phyloP scores from a whole-genome alignment of 192 early-diverging fungal genomes.

The Backusella liffmaniae region DNA sequence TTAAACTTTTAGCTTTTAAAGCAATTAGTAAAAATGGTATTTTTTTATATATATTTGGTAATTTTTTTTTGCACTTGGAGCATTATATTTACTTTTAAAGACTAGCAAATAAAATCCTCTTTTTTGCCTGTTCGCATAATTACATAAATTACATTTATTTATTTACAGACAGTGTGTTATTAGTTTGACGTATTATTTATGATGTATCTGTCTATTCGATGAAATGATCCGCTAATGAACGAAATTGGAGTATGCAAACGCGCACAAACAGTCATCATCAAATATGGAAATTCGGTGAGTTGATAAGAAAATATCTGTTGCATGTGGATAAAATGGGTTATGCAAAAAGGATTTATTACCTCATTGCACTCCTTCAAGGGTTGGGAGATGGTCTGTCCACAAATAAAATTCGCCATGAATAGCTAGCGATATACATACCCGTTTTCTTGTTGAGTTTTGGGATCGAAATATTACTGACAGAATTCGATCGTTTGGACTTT shows the following conservation, averaged over 20 bases:
- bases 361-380: slow-evolving; percentile 4
- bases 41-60: neutral
- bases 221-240: neutral
- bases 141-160: neutral
- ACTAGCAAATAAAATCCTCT: neutral
- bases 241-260: neutral
- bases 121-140: neutral
- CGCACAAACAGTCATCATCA: slow-evolving; percentile 6
- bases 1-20: slow-evolving; percentile 4
- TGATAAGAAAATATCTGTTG: neutral
- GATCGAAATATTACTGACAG: slow-evolving; percentile 6
- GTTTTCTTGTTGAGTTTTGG: neutral
- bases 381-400: slow-evolving; percentile 6
- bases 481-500: neutral
- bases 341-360: slow-evolving; percentile 2
- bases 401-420: neutral
- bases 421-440: neutral
- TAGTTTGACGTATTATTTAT: neutral
- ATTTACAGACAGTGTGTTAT: neutral
- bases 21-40: slow-evolving; percentile 7
- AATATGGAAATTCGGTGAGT: neutral
- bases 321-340: neutral
- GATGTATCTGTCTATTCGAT: neutral
- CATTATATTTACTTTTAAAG: neutral
- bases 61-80: neutral